Evolutionary conservation across 495 filamentous ascomycete species (phyloP).

Genomic region (Xylaria intraflava): DNA sequence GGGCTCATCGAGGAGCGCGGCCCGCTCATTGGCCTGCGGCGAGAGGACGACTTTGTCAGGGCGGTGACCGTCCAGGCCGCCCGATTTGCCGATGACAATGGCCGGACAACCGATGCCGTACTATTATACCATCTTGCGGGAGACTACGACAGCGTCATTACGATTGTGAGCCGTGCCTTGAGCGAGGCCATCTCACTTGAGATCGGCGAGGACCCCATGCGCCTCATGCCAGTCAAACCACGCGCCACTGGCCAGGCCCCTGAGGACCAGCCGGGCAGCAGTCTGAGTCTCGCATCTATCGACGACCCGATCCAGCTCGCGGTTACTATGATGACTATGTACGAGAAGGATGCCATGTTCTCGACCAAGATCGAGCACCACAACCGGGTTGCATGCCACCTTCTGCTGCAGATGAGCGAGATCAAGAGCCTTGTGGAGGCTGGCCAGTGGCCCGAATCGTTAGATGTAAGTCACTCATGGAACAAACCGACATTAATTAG

Average conservation of each 20-base stretch:
- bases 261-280: slow-evolving; percentile 42
- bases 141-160: slow-evolving; percentile 86
- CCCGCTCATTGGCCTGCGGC: slow-evolving; percentile 67
- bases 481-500: not conserved
- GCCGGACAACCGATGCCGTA: slow-evolving; percentile 84
- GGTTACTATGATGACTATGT: slow-evolving; percentile 70
- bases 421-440: slow-evolving; percentile 66
- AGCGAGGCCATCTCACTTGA: slow-evolving; percentile 80
- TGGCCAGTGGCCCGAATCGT: slow-evolving; percentile 64
- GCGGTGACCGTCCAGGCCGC: slow-evolving; percentile 87
- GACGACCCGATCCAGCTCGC: slow-evolving; percentile 80
- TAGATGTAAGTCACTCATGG: slow-evolving; percentile 61
- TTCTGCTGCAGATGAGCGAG: slow-evolving; percentile 70
- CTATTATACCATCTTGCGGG: slow-evolving; percentile 89
- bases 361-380: slow-evolving; percentile 56
- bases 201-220: slow-evolving; percentile 66
- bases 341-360: slow-evolving; percentile 68
- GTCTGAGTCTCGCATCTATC: slow-evolving; percentile 74
- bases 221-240: slow-evolving; percentile 72
- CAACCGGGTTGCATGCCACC: slow-evolving; percentile 63
- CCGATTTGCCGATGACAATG: slow-evolving; percentile 85
- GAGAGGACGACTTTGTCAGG: slow-evolving; percentile 76
- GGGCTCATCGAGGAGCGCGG: slow-evolving; percentile 88
- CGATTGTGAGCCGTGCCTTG: slow-evolving; percentile 82
- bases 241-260: slow-evolving; percentile 32